phyloP scores from a whole-genome alignment of 2,329 filamentous ascomycete genomes.

The Neofusicoccum sp. region DNA sequence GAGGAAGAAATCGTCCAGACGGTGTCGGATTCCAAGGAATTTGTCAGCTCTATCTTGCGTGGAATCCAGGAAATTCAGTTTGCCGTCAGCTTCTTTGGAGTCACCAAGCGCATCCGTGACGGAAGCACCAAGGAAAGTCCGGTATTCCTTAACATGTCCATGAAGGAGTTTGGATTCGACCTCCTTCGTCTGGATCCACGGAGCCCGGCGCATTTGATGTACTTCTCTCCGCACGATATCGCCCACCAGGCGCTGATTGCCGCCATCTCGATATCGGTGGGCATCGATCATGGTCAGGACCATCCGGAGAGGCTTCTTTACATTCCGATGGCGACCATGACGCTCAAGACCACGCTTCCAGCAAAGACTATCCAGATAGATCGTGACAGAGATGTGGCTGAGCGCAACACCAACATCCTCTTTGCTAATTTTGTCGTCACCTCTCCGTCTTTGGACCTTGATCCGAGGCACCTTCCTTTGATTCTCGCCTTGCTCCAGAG shows the following conservation, averaged over 20 bases:
- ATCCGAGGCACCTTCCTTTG: slow-evolving; percentile 87
- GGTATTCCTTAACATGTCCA: slow-evolving; percentile 81
- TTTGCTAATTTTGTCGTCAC: slow-evolving; percentile 97
- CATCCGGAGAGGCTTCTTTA: slow-evolving; percentile 87
- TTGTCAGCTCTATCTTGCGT: slow-evolving; percentile 83
- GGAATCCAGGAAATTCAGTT: slow-evolving; percentile 97
- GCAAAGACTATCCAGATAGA: slow-evolving; percentile 89
- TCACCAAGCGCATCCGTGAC: slow-evolving; percentile 77
- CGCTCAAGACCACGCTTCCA: slow-evolving; percentile 87
- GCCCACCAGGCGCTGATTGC: slow-evolving; percentile 93
- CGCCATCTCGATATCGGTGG: slow-evolving; percentile 88
- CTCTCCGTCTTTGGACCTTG: slow-evolving; percentile 89
- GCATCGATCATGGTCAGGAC: slow-evolving; percentile 85
- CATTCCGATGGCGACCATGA: slow-evolving; percentile 96
- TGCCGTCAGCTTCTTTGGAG: slow-evolving; percentile 84
- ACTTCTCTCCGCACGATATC: slow-evolving; percentile 89
- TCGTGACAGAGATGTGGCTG: slow-evolving; percentile 69
- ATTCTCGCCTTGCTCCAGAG: slow-evolving; percentile 74
- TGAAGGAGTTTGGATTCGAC: slow-evolving; percentile 96
- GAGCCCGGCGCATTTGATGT: slow-evolving; percentile 96
- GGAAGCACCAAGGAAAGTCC: slow-evolving; percentile 66
- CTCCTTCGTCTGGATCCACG: slow-evolving; percentile 88
- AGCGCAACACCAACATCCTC: slow-evolving; percentile 92
- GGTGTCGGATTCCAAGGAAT: slow-evolving; percentile 90
- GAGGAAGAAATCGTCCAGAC: slow-evolving; percentile 74